These are phyloP conservation scores for Breynia disticha DNA, from an alignment of 441 rosid genomes.

Conservation along the genomic window DNA sequence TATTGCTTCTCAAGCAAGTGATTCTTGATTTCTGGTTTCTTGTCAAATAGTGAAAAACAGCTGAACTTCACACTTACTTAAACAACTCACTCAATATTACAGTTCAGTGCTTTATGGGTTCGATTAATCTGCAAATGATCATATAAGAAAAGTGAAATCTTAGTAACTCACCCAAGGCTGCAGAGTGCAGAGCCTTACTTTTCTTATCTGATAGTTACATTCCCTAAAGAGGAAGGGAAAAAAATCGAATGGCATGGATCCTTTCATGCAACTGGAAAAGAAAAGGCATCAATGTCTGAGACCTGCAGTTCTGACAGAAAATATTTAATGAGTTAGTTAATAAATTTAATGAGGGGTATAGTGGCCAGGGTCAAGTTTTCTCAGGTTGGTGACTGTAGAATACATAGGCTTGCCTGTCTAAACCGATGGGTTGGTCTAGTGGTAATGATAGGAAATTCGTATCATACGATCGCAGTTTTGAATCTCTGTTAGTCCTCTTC, in stretches of 20 bases:
- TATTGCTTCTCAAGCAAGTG: constrained; percentile 30
- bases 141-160: constrained; percentile 5
- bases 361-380: constrained; percentile 17
- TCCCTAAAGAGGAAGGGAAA: constrained; percentile 17
- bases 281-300: constrained; percentile 13
- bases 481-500: too few relatives aligned
- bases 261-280: not conserved
- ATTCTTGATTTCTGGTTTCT: constrained; percentile 10
- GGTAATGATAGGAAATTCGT: too few relatives aligned
- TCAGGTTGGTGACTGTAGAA: too few relatives aligned
- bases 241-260: constrained; percentile 13
- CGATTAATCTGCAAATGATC: constrained; percentile 3
- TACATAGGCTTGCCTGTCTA: constrained; percentile 6
- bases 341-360: constrained; percentile 7
- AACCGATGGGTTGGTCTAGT: too few relatives aligned
- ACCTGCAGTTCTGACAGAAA: constrained; percentile 15
- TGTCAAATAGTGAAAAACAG: constrained; percentile 15
- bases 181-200: constrained; percentile 21
- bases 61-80: constrained; percentile 8
- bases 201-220: constrained; percentile 6
- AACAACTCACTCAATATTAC: constrained; percentile 23
- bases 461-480: too few relatives aligned
- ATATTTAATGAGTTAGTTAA: constrained; percentile 21
- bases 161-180: constrained; percentile 8
- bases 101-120: constrained; percentile 11